Conservation (phyloP, 176 grass and related monocot genomes). For the Eleusine coracana region DNA sequence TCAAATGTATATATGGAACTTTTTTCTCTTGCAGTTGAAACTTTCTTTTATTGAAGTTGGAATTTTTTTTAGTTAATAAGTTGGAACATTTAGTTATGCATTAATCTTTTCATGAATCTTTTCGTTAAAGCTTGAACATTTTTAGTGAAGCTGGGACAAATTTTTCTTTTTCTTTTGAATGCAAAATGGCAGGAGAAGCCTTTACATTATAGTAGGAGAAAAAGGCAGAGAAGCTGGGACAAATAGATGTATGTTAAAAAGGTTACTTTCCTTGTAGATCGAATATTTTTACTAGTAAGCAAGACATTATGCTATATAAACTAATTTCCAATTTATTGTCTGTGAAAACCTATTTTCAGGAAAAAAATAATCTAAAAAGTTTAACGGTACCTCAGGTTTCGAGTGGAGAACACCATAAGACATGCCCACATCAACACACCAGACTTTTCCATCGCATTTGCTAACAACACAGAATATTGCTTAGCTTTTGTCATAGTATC, state of each 20-base stretch:
- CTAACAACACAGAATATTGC: conserved; percentile 42
- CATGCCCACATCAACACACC: conserved; percentile 98
- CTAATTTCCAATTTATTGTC: neutral
- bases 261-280: neutral
- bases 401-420: conserved; percentile 86
- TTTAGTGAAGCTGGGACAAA: neutral
- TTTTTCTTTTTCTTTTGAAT: neutral
- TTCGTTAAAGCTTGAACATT: neutral
- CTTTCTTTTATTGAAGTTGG: neutral
- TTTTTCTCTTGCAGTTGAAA: neutral
- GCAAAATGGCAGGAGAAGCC: too few relatives aligned
- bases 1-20: too few relatives aligned
- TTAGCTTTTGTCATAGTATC: conserved; percentile 8
- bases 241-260: too few relatives aligned
- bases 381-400: conserved; percentile 77
- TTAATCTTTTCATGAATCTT: neutral
- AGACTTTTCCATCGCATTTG: conserved; percentile 82
- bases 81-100: neutral
- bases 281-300: neutral
- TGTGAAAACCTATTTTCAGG: neutral
- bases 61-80: too few relatives aligned
- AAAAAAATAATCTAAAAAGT: neutral
- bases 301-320: conserved; percentile 10
- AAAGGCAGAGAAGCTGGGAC: too few relatives aligned
- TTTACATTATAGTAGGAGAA: too few relatives aligned